These are phyloP conservation scores for Botrytis sinoallii DNA, from an alignment of 2,329 filamentous ascomycete species.

Conservation along the genomic window DNA sequence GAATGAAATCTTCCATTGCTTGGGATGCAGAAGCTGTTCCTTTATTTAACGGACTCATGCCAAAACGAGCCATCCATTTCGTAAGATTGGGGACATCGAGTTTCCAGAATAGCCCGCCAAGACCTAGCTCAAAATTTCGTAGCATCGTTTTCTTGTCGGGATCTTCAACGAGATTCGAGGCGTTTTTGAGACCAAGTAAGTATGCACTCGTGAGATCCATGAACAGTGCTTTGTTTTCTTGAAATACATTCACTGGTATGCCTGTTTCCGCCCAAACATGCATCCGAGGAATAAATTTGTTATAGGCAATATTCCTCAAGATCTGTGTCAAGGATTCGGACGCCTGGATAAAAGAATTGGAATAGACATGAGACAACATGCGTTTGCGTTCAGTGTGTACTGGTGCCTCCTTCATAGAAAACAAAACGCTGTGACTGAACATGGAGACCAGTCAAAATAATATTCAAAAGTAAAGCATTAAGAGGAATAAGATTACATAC, in stretches of 20 bases:
- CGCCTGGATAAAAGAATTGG: background rate
- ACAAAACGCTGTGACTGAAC: background rate
- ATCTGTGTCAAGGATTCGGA: background rate
- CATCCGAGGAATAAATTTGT: background rate
- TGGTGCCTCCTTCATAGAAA: background rate
- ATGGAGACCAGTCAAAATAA: background rate
- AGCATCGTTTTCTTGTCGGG: background rate
- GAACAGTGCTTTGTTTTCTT: background rate
- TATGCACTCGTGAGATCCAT: conserved; percentile 2
- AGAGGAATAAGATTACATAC: background rate
- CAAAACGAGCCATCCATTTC: background rate
- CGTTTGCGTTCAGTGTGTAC: background rate
- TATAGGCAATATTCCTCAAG: background rate
- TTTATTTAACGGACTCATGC: background rate
- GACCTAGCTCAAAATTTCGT: background rate
- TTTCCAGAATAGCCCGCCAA: background rate
- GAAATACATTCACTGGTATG: background rate
- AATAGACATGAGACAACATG: conserved; percentile 1
- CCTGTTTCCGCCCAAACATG: background rate
- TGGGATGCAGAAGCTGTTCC: background rate
- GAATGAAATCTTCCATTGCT: background rate
- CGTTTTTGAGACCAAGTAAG: background rate
- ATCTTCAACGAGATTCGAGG: background rate
- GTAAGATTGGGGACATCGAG: background rate
- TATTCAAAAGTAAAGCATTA: background rate